Percentiles rank a stretch among this genome's conserved stretches.
Conservation (phyloP, 768 basidiomycete genomes). For the Ramaria sp. region DNA sequence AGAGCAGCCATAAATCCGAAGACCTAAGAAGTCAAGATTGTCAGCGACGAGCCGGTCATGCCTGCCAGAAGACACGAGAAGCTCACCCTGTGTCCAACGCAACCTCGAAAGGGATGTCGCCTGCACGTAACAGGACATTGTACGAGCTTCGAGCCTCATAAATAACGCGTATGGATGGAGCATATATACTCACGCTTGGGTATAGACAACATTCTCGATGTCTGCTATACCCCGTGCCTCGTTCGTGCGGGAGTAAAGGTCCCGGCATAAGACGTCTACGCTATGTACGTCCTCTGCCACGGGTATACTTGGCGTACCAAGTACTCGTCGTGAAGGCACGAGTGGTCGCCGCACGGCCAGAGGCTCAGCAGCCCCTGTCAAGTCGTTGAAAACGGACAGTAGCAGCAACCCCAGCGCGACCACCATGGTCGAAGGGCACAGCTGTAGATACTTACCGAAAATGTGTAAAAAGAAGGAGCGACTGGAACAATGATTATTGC, state of each 20-base stretch:
- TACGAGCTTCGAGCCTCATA: conserved; percentile 41
- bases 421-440: background rate
- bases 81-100: conserved; percentile 53
- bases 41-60: no score
- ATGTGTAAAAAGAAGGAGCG: background rate
- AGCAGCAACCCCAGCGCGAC: background rate
- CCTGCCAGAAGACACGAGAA: background rate
- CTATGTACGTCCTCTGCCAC: background rate
- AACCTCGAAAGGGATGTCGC: conserved; percentile 55
- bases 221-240: background rate
- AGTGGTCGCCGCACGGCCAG: background rate
- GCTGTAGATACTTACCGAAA: background rate
- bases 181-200: conserved; percentile 24
- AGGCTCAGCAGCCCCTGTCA: background rate
- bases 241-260: background rate
- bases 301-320: background rate
- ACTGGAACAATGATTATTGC: background rate
- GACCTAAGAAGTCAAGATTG: conserved; percentile 23
- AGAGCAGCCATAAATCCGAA: conserved; percentile 60
- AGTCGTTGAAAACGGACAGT: background rate
- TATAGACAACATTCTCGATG: conserved; percentile 1
- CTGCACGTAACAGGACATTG: conserved; percentile 48
- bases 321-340: background rate
- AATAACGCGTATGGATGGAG: background rate
- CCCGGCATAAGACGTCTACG: background rate